Percentiles rank a stretch among this genome's conserved stretches.
Evolutionary conservation across 306 rosid genomes (phyloP).

Genomic region (Prunus armeniaca): DNA sequence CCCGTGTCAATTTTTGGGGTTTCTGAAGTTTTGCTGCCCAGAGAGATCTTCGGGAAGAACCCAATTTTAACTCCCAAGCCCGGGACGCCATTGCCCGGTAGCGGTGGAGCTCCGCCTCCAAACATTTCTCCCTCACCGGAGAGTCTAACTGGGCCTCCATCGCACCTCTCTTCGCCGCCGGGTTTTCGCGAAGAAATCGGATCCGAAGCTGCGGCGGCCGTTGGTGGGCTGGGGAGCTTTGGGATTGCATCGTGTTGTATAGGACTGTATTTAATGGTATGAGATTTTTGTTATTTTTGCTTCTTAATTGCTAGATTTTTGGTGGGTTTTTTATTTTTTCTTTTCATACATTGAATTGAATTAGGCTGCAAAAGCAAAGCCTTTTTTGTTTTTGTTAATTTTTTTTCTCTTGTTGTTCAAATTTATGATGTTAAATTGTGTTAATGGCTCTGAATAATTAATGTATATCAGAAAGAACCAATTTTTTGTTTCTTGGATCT

Average conservation of each 20-base stretch:
- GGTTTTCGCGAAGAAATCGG: constrained; percentile 48
- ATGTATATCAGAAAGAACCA: constrained; percentile 28
- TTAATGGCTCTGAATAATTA: constrained; percentile 30
- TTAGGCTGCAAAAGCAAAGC: constrained; percentile 21
- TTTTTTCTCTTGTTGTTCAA: not conserved
- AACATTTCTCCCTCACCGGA: constrained; percentile 54
- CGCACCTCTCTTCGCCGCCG: constrained; percentile 72
- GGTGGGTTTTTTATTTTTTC: constrained; percentile 1
- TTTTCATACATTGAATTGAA: constrained; percentile 32
- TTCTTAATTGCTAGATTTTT: constrained; percentile 38
- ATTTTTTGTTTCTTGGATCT: constrained; percentile 16
- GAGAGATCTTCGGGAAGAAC: constrained; percentile 69
- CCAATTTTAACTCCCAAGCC: constrained; percentile 42
- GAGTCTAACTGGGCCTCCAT: constrained; percentile 43
- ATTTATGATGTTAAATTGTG: constrained; percentile 32
- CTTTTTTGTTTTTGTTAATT: not conserved
- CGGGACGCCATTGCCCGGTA: constrained; percentile 11
- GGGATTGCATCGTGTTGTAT: constrained; percentile 55
- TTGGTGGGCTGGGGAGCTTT: constrained; percentile 26
- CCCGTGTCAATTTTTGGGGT: constrained; percentile 94
- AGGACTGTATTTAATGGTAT: constrained; percentile 71
- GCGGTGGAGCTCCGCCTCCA: constrained; percentile 48
- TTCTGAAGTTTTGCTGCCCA: constrained; percentile 75
- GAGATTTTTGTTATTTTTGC: constrained; percentile 43
- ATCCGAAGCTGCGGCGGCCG: constrained; percentile 38